phyloP scores from a whole-genome alignment of 352 stramenopile genomes.

The Blastocystis sp. region DNA sequence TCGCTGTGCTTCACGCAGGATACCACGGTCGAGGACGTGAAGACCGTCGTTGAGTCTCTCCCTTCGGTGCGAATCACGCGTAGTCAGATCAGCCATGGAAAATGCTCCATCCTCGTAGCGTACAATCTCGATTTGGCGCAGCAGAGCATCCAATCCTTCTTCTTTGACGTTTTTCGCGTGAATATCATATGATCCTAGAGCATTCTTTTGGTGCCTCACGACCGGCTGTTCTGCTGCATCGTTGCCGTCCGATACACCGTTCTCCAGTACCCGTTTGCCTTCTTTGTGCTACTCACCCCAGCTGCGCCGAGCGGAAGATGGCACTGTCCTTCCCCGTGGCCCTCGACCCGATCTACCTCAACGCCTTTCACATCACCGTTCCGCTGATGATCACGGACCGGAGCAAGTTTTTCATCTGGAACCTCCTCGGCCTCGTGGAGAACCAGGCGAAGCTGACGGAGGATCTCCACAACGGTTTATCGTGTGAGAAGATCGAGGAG shows the following conservation, averaged over 20 bases:
- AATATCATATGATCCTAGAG: not conserved
- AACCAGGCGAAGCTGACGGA: conserved; percentile 56
- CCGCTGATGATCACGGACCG: conserved; percentile 25
- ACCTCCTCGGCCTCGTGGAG: conserved; percentile 39
- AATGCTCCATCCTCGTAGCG: conserved; percentile 57
- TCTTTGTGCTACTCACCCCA: not conserved
- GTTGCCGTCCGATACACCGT: conserved; percentile 39
- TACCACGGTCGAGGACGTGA: conserved; percentile 42
- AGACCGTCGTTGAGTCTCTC: conserved; percentile 12
- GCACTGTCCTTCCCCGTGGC: conserved; percentile 19
- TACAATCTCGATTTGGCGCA: conserved; percentile 36
- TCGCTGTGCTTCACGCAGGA: conserved; percentile 24
- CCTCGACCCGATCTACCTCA: conserved; percentile 46
- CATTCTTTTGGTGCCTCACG: conserved; percentile 27
- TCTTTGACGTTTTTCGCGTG: conserved; percentile 19
- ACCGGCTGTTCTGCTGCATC: conserved; percentile 55
- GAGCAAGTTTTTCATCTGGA: conserved; percentile 25
- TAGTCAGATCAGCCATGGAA: conserved; percentile 52
- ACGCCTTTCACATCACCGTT: conserved; percentile 46
- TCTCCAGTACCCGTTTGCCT: conserved; percentile 22
- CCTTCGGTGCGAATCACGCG: not conserved
- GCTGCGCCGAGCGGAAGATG: conserved; percentile 15
- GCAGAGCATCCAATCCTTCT: not conserved
- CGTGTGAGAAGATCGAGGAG: conserved; percentile 57
- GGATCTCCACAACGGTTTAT: conserved; percentile 38